Conservation (phyloP, 768 basidiomycete species). For the Leucosporidium creatinivorum region DNA sequence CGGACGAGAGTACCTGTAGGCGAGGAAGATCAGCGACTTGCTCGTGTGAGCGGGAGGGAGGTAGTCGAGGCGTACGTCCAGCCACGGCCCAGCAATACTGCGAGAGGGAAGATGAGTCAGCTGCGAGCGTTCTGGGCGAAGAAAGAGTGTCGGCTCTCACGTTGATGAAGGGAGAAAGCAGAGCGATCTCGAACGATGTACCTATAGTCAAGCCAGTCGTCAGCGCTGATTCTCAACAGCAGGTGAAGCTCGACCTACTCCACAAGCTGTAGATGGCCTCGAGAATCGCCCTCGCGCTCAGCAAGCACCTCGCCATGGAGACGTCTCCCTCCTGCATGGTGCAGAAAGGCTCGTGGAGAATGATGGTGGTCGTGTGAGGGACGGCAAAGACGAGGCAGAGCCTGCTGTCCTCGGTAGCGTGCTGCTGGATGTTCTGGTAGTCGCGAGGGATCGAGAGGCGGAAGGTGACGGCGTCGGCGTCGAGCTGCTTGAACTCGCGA, state of each 20-base stretch:
- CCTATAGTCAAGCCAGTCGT: not conserved
- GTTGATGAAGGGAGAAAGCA: constrained; percentile 28
- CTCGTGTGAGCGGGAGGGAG: not conserved
- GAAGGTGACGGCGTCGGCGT: constrained; percentile 27
- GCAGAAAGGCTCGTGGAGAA: constrained; percentile 35
- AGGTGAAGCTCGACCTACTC: too few relatives aligned
- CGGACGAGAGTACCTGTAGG: constrained; percentile 29
- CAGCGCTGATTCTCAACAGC: too few relatives aligned
- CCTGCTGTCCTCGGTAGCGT: constrained; percentile 13
- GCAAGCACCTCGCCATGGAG: constrained; percentile 19
- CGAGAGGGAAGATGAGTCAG: not conserved
- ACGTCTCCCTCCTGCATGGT: constrained; percentile 3
- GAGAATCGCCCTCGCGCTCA: constrained; percentile 22
- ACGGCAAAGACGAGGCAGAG: constrained; percentile 28
- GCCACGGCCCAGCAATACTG: constrained; percentile 22
- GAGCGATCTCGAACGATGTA: constrained; percentile 25
- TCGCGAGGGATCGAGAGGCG: constrained; percentile 34
- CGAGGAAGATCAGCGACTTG: not conserved
- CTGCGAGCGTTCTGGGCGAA: too few relatives aligned
- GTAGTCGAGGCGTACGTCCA: constrained; percentile 11
- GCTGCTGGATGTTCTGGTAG: constrained; percentile 16
- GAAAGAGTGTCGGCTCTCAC: not conserved
- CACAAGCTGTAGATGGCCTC: constrained; percentile 16
- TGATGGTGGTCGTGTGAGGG: constrained; percentile 18
- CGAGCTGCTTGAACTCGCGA: constrained; percentile 32